Base-by-base conservation (phyloP, 2,329 filamentous ascomycete genomes). In the Talaromyces sp. region DNA sequence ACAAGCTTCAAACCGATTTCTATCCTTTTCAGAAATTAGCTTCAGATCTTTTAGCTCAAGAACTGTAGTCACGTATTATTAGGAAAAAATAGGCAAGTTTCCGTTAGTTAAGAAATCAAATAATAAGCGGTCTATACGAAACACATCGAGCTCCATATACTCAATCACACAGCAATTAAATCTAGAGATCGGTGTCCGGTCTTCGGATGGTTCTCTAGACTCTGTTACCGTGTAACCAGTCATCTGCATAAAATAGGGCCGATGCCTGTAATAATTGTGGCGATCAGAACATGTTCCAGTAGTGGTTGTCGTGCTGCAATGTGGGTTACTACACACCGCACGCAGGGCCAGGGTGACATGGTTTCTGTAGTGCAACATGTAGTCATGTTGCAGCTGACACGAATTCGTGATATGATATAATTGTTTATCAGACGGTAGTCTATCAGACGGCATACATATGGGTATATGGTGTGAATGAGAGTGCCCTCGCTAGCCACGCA, bases 181-280 rank as follows among this genome's bases (percentile, higher is more conserved):
- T 52, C 12, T 50, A 50, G n/a, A 50, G 7, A 35, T 59, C 44
- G 33, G 44, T 52, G n/a, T 52, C 44, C 58, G 58, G 31, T 52
- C 21, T 21, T 39, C 44, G 44, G 58, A 50, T 48, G 28, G 28
- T 40, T 39, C 18, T 25, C 25, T 9, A 9, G 25, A 50, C 16
- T 35, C 42, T 37, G 37, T 52, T 8, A 11, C 50, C 31, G 58
- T 60, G 44, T 60, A 52, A 60, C 58, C 57, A 60, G 33, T 52
- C 58, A 52, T 60, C 58, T 60, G 44, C 58, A 60, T 40, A 33
- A 60, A 52, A 25, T 18, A 50, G 31, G 31, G 58, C 44, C 58
- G n/a, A 60, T 60, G 58, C 33, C 37, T 28, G 44, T 18, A 39
- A 60, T 12, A 11, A 50, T 52, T 42, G 31, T 8, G 58, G 21